phyloP scores from a whole-genome alignment of 352 stramenopile species.

The Phytophthora fragariae region DNA sequence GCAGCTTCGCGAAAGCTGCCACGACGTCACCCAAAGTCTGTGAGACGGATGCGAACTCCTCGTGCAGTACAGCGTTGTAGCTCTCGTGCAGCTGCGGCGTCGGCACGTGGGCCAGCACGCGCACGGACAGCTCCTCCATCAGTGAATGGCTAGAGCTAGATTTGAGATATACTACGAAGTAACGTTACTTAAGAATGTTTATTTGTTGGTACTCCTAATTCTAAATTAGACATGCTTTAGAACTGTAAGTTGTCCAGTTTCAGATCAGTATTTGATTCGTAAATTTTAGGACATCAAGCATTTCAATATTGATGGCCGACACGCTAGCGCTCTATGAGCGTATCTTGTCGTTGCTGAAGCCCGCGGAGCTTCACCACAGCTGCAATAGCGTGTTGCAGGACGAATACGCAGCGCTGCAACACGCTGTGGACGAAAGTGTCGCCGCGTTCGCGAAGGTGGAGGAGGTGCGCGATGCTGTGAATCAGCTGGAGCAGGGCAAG shows the following conservation, averaged over 20 bases:
- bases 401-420: conserved; percentile 13
- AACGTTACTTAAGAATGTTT: too few relatives aligned
- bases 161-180: too few relatives aligned
- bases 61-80: conserved; percentile 13
- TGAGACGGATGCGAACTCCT: conserved; percentile 9
- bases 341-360: conserved; percentile 31
- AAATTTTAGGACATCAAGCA: too few relatives aligned
- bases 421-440: conserved; percentile 6
- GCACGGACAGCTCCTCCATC: background rate
- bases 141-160: too few relatives aligned
- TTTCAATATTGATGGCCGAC: background rate
- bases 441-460: conserved; percentile 25
- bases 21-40: conserved; percentile 2
- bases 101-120: conserved; percentile 11
- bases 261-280: too few relatives aligned
- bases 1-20: conserved; percentile 14
- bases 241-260: too few relatives aligned
- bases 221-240: too few relatives aligned
- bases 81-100: conserved; percentile 1
- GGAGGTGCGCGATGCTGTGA: conserved; percentile 41
- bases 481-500: conserved; percentile 36
- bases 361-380: conserved; percentile 27
- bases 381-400: conserved; percentile 30
- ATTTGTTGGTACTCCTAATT: too few relatives aligned
- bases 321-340: conserved; percentile 34